Evolutionary conservation across 2,329 filamentous ascomycete species (phyloP), one percentile per base, ranked within the genome.

Genomic region (Phaeophleospora eucalypticola): DNA sequence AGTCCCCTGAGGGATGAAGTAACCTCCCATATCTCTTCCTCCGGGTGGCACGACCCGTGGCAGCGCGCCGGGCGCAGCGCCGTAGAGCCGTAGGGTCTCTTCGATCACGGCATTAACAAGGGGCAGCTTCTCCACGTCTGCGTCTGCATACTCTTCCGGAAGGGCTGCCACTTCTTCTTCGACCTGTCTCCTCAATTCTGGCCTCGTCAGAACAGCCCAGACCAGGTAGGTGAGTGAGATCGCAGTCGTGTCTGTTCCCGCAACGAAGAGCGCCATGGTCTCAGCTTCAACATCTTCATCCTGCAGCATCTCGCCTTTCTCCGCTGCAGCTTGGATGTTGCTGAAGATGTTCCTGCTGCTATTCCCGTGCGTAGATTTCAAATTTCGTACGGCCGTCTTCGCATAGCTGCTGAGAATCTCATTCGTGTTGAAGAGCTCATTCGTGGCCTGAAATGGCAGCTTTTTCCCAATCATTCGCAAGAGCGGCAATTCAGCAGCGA

Each of bases 181-280:
- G 4, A 66, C 39, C 4, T 43, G 38, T 8, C 41, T 27, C 4
- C 53, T 54, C 17, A 61, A 36, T 8, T 52, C 45, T 4, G 57
- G 58, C n/a, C 56, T 45, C 7, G 45, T 46, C 2, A 63, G 46
- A 1, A 67, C 52, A 10, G 57, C 58, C 58, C 58, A 66, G 12
- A 60, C 43, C 2, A 65, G 38, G 43, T 60, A 65, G 2, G 62
- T 65, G 14, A 65, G 29, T 3, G 58, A 59, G 24, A 60, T 54
- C 15, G 61, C 58, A 0, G 63, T 66, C 2, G 64, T 66, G 20
- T 64, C 63, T 9, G 60, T 60, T 2, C 64, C 64, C 4, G 64
- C 64, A 8, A 65, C 49, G 38, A 65, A 61, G 3, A 65, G 43
- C 19, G 50, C 58, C 1, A 43, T 55, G 1, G 62, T 58, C 39